A percentile compares a stretch with the other conserved stretches of the same genome.
These are phyloP conservation scores for Porcisia deanei DNA, from an alignment of 208 protist genomes.

Conservation along the genomic window DNA sequence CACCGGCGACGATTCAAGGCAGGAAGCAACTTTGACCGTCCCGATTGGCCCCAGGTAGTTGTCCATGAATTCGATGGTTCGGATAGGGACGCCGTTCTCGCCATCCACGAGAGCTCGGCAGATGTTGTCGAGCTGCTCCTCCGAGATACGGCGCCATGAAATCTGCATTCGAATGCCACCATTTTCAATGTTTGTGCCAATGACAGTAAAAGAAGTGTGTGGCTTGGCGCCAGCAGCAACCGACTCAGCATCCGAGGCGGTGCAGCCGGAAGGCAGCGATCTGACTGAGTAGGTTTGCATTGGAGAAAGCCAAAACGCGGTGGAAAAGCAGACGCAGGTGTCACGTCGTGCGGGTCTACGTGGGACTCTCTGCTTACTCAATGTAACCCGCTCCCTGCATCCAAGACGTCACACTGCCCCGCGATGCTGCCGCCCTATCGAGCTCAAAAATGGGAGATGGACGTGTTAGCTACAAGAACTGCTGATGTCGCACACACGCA, in stretches of 20 bases:
- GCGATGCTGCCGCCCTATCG: too few species aligned
- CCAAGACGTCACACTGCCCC: too few species aligned
- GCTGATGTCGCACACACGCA: too few species aligned
- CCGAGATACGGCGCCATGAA: conserved; percentile 59
- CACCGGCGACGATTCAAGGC: conserved; percentile 65
- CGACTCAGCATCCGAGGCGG: background rate
- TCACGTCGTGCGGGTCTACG: too few species aligned
- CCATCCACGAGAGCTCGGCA: conserved; percentile 53
- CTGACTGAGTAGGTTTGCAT: background rate
- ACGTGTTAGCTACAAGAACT: too few species aligned
- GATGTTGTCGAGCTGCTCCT: conserved; percentile 58
- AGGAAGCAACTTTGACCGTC: conserved; percentile 58
- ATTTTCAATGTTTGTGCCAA: conserved; percentile 7
- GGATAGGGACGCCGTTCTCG: conserved; percentile 55
- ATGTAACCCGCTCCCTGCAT: too few species aligned
- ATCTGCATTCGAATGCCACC: conserved; percentile 48
- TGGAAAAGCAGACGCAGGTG: background rate
- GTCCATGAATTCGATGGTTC: conserved; percentile 74
- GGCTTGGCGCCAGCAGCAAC: conserved; percentile 5
- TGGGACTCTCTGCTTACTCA: too few species aligned
- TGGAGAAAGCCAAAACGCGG: conserved; percentile 5
- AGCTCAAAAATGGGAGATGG: too few species aligned
- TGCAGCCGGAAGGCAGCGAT: background rate
- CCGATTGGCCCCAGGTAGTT: conserved; percentile 79
- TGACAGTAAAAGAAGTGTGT: conserved; percentile 20